Conservation (phyloP, 768 basidiomycete species). For the Mycena haematopus region DNA sequence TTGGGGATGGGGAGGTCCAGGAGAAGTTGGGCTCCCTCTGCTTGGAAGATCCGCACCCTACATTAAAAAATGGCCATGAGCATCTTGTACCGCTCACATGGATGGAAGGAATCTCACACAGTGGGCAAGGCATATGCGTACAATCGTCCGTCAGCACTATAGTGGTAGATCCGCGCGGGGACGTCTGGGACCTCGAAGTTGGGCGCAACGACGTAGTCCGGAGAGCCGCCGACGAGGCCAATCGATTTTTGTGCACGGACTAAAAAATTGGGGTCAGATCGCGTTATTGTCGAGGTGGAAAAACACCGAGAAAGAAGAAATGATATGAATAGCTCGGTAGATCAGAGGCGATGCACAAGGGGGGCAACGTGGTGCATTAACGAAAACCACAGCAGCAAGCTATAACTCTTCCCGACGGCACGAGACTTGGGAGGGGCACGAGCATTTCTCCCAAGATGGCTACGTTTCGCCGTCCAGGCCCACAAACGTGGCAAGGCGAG, state of each 20-base stretch:
- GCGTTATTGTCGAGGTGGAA: conserved; percentile 7
- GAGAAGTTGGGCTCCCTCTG: conserved; percentile 74
- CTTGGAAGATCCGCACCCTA: conserved; percentile 81
- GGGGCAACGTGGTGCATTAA: background rate
- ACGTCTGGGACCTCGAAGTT: conserved; percentile 72
- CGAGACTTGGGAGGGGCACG: background rate
- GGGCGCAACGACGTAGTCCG: conserved; percentile 70
- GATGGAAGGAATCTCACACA: conserved; percentile 55
- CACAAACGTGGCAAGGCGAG: background rate
- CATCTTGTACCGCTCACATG: conserved; percentile 25
- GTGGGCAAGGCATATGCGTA: conserved; percentile 84
- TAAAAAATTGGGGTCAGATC: conserved; percentile 40
- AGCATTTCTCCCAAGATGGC: background rate
- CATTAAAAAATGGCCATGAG: conserved; percentile 18
- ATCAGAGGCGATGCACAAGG: conserved; percentile 14
- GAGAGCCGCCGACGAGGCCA: conserved; percentile 83
- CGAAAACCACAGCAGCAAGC: background rate
- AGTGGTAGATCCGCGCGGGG: conserved; percentile 76
- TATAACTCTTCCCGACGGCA: background rate
- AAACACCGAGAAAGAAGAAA: conserved; percentile 5
- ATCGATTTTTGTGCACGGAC: conserved; percentile 95
- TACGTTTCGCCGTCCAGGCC: background rate
- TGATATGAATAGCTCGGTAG: conserved; percentile 26
- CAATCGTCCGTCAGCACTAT: conserved; percentile 86
- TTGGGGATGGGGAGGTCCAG: conserved; percentile 78